phyloP scores from a whole-genome alignment of 345 rosid genomes.

The Salix udensis region DNA sequence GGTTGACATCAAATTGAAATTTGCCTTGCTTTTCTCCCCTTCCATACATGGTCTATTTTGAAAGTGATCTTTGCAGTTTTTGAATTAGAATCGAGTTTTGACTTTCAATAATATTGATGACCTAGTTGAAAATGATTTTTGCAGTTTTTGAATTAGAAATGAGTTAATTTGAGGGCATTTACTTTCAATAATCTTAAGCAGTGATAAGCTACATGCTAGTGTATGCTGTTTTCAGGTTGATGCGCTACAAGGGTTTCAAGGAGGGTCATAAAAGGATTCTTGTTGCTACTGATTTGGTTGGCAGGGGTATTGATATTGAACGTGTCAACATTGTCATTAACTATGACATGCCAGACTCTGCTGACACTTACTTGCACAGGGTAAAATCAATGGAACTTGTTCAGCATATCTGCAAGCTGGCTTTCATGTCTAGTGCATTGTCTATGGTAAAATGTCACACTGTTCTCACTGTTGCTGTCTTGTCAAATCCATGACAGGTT shows the following conservation, averaged over 20 bases:
- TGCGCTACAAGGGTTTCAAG: constrained; percentile 93
- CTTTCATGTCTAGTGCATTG: background rate
- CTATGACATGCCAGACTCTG: constrained; percentile 99
- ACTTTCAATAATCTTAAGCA: background rate
- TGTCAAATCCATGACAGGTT: constrained; percentile 43
- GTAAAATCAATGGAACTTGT: constrained; percentile 25
- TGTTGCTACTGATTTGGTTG: constrained; percentile 95
- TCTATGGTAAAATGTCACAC: background rate
- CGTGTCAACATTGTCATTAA: constrained; percentile 97
- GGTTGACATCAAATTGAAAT: background rate
- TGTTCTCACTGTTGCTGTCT: background rate
- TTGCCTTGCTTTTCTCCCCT: background rate
- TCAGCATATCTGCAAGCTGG: background rate
- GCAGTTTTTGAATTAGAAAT: background rate
- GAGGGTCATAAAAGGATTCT: constrained; percentile 98
- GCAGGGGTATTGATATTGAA: constrained; percentile 96
- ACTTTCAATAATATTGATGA: background rate
- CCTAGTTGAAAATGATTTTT: background rate
- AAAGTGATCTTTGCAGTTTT: background rate
- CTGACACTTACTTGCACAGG: constrained; percentile 96
- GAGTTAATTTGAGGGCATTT: background rate
- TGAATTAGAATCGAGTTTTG: background rate
- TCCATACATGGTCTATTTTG: background rate
- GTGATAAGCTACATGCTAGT: background rate
- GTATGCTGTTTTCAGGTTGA: constrained; percentile 49